Evolutionary conservation across 176 grass and related monocot species (phyloP), one percentile per base, ranked within the genome.

Genomic region (Alloteropsis semialata): DNA sequence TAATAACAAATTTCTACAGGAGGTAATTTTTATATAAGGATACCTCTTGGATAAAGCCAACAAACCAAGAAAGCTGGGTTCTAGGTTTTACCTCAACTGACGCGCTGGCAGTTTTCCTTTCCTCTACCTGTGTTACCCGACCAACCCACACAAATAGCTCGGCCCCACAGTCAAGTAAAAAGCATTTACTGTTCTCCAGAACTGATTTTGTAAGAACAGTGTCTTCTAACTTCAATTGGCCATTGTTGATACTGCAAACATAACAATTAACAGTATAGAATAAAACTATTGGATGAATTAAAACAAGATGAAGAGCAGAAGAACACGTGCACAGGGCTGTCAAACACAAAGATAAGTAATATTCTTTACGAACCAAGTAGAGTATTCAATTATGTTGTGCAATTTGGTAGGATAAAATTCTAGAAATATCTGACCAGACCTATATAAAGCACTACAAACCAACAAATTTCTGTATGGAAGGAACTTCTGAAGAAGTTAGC

Each of bases 121-220:
- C 97, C 5, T 99, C 97, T 14, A 99, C 83, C 79, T 92, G 93
- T 80, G 97, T 99, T 77, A 99, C 87, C 22, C 97, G 89, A 56
- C 97, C 97, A 83, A 99, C 93, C 97, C 97, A 99, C 76, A 96
- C 78, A 92, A 92, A 94, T 76, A 99, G 76, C 71, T 99, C 93
- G 86, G 97, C 84, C 53, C 93, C 93, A 75, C 89, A 99, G 85
- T 99, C 97, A 66, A 99, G 68, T 80, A 99, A 82, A 87, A 95
- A 96, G 29, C 97, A 99, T 83, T 99, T 96, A 38, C 88, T 96
- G 69, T 94, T 96, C 74, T 92, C 93, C 55, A 99, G 79, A 82
- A 94, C 55, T 88, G 91, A 87, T 90, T 99, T 96, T 84, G 89
- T 84, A 75, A 93, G 87, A 42, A 36, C 51, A 11, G 24, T 69